These are phyloP conservation scores for Pseudogymnoascus sp. DNA, from an alignment of 2,329 filamentous ascomycete species.

Conservation along the genomic window DNA sequence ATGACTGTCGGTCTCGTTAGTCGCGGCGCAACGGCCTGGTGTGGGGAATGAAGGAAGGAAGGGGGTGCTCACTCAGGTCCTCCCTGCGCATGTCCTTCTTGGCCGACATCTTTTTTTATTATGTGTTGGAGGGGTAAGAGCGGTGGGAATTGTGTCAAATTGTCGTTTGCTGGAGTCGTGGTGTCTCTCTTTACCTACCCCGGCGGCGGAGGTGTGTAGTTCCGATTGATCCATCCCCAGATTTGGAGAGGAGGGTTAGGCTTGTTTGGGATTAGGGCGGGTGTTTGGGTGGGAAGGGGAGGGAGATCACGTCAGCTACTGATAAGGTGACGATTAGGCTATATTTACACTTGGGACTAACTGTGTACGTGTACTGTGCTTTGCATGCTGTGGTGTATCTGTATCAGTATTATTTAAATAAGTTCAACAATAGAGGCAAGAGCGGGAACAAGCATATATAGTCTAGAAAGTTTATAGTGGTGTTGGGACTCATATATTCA, in stretches of 20 bases:
- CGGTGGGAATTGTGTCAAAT: not conserved
- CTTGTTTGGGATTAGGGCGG: not conserved
- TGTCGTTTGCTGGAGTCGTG: not conserved
- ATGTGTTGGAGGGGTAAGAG: not conserved
- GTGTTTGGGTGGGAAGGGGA: no score
- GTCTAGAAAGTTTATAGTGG: no score
- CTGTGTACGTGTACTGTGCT: not conserved
- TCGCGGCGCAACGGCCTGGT: not conserved
- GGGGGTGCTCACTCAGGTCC: constrained; percentile 59
- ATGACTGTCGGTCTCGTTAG: constrained; percentile 52
- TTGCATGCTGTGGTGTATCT: not conserved
- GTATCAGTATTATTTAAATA: no score
- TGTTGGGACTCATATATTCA: not conserved
- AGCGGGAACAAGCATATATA: not conserved
- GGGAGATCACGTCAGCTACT: not conserved
- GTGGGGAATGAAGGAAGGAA: constrained; percentile 17
- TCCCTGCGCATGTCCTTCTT: constrained; percentile 69
- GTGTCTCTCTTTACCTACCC: not conserved
- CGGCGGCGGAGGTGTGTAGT: not conserved
- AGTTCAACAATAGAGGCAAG: not conserved
- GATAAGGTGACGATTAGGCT: constrained; percentile 2
- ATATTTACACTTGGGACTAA: not conserved
- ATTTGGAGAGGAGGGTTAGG: constrained; percentile 12
- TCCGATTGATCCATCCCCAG: constrained; percentile 29
- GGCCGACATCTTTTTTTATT: constrained; percentile 44